Evolutionary conservation across 257 asterid genomes (phyloP), one percentile per base, ranked within the genome.

Genomic region (Osmanthus fragrans): DNA sequence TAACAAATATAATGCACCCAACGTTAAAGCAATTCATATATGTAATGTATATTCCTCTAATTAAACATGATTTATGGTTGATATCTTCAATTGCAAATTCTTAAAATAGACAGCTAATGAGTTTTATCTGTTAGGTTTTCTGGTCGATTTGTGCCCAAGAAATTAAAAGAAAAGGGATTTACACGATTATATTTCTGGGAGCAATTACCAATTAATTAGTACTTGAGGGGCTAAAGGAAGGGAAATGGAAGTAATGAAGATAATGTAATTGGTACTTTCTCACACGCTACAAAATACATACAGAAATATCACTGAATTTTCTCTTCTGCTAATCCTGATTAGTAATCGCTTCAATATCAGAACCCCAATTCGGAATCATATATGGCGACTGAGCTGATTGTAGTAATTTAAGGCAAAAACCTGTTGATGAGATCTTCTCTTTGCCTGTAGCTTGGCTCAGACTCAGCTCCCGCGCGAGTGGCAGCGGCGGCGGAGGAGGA

Each of bases 361-460:
- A 25, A 23, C 69, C 69, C 69, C 69, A 63, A 63, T 63, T 63
- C 4, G 69, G 19, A 3, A 63, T 8, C 27, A 4, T 3, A 63
- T 1, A 23, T 0, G 69, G 69, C 34, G 69, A 63, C 34, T 63
- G 69, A 63, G 67, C 74, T 71, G 72, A 39, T 36, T 37, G 25
- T 76, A 42, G 51, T 51, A 39, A 51, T 34, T 71, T 18, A 88
- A 39, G 89, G 91, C 73, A 85, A 80, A 73, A 80, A 87, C 47
- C 87, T 81, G 84, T 71, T 75, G 47, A 78, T 85, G 56, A 74
- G 83, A 68, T 49, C 80, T 42, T 67, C 84, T 34, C 79, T 63
- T 63, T 63, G 69, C 34, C 69, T 63, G 16, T 63, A 63, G 34
- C 69, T 80, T 4, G 32, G 80, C 74, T 80, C 82, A 10, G 84